Evolutionary conservation across 305 asterid genomes (phyloP).

Genomic region (Coffea humblotiana): DNA sequence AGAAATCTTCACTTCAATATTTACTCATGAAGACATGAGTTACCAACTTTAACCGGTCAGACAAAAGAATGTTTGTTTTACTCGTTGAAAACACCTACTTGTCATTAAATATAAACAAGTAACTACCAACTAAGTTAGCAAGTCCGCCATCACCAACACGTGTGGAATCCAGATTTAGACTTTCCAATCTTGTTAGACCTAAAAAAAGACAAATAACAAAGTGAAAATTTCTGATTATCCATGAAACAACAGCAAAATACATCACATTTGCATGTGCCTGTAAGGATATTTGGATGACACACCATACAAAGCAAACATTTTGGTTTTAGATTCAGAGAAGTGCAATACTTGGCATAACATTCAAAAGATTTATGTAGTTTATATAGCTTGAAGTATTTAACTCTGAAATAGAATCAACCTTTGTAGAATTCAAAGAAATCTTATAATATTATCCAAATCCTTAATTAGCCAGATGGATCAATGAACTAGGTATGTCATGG

Average conservation of each 20-base stretch:
- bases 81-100: neutral
- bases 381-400: neutral
- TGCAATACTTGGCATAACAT: neutral
- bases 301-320: neutral
- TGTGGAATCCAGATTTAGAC: constrained; percentile 79
- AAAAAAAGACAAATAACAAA: constrained; percentile 13
- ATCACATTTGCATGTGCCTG: neutral
- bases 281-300: neutral
- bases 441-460: neutral
- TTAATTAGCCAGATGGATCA: neutral
- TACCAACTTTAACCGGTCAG: neutral
- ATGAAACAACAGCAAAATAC: neutral
- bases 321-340: neutral
- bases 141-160: constrained; percentile 80
- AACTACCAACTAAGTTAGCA: constrained; percentile 67
- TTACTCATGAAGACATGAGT: neutral
- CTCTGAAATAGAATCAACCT: neutral
- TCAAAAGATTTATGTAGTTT: neutral
- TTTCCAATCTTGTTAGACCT: constrained; percentile 81
- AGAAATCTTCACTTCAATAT: neutral
- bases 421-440: neutral
- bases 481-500: neutral
- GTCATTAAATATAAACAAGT: neutral
- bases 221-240: neutral
- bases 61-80: neutral